Conservation (phyloP, 2,329 filamentous ascomycete species). For the Leptoxyphium fumago region DNA sequence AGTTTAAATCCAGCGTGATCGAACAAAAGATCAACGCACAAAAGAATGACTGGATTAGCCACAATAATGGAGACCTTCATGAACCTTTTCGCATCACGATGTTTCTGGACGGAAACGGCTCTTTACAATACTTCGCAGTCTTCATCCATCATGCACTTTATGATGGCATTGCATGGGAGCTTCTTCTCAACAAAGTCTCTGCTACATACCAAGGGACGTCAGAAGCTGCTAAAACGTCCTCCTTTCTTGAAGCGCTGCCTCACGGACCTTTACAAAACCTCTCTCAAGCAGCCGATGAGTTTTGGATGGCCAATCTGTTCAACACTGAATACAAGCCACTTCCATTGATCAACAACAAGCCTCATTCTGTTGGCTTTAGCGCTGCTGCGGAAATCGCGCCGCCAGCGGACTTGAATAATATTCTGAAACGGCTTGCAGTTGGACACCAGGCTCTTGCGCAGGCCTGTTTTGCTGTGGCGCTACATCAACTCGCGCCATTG, state of each 20-base stretch:
- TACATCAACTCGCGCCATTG: constrained; percentile 37
- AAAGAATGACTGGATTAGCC: constrained; percentile 38
- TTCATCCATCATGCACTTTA: constrained; percentile 78
- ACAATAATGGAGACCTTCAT: constrained; percentile 35
- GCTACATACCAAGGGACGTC: constrained; percentile 31
- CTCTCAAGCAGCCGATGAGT: constrained; percentile 35
- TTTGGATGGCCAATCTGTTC: constrained; percentile 42
- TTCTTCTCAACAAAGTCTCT: constrained; percentile 48
- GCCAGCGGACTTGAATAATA: constrained; percentile 10
- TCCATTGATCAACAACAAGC: neutral
- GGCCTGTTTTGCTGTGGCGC: constrained; percentile 53
- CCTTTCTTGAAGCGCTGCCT: constrained; percentile 52
- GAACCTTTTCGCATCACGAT: constrained; percentile 40
- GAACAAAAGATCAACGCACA: constrained; percentile 3
- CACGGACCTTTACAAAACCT: constrained; percentile 49
- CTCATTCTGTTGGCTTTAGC: neutral
- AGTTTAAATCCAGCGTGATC: neutral
- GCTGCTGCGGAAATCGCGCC: neutral
- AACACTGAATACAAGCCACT: neutral
- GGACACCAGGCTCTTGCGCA: constrained; percentile 70
- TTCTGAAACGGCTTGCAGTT: constrained; percentile 48
- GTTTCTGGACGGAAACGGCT: constrained; percentile 17
- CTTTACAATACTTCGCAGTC: constrained; percentile 35
- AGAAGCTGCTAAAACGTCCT: constrained; percentile 21
- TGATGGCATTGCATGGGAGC: constrained; percentile 62